Evolutionary conservation across 2,329 filamentous ascomycete genomes (phyloP).

Genomic region (Emmonsiellopsis sp.): DNA sequence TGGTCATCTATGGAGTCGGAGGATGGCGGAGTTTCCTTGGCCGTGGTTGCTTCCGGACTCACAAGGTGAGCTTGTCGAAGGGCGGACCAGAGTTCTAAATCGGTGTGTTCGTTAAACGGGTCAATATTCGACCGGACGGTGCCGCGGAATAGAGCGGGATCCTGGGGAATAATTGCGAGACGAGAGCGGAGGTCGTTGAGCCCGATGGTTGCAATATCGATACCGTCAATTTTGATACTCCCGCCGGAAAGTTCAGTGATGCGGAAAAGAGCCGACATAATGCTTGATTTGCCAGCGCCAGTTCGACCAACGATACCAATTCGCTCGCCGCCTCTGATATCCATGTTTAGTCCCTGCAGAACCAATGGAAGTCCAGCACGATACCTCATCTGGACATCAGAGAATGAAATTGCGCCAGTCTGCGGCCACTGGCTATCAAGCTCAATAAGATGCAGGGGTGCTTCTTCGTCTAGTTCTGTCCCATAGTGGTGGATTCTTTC

Average conservation of each 20-base stretch:
- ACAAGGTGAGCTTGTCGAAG: conserved; percentile 39
- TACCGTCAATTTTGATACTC: conserved; percentile 34
- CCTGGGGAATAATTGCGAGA: conserved; percentile 38
- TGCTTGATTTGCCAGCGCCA: conserved; percentile 38
- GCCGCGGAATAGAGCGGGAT: conserved; percentile 37
- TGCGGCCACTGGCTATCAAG: conserved; percentile 75
- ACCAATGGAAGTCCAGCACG: conserved; percentile 63
- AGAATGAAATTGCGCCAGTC: conserved; percentile 69
- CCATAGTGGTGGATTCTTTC: conserved; percentile 89
- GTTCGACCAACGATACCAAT: conserved; percentile 41
- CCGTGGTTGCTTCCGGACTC: conserved; percentile 6
- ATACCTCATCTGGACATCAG: conserved; percentile 71
- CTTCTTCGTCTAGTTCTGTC: conserved; percentile 77
- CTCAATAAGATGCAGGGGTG: conserved; percentile 65
- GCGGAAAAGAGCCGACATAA: conserved; percentile 39
- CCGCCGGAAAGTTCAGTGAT: conserved; percentile 33
- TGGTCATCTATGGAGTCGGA: conserved; percentile 1
- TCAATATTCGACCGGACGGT: conserved; percentile 38
- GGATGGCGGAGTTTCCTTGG: conserved; percentile 10
- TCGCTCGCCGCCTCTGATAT: conserved; percentile 37
- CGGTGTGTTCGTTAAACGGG: conserved; percentile 37
- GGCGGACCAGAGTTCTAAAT: conserved; percentile 40
- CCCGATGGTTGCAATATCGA: conserved; percentile 34
- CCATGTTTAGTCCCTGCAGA: conserved; percentile 53
- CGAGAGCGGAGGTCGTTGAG: conserved; percentile 35